Evolutionary conservation across 2,329 filamentous ascomycete species (phyloP).

Genomic region (Alternaria atra): DNA sequence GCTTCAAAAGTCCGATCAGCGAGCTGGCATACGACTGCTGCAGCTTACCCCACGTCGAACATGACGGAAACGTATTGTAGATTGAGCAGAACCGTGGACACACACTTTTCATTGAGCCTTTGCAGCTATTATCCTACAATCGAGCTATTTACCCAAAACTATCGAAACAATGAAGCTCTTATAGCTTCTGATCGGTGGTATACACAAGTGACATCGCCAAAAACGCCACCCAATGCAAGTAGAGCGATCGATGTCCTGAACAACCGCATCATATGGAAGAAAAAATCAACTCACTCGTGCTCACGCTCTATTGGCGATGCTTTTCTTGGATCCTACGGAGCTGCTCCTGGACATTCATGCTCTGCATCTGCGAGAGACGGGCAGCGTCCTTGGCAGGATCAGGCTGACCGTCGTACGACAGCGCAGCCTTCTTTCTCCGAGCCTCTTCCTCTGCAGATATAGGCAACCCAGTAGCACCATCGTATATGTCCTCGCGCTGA

Average conservation of each 20-base stretch:
- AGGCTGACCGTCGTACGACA: slow-evolving; percentile 70
- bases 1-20: slow-evolving; percentile 41
- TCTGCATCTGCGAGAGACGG: slow-evolving; percentile 62
- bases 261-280: background rate
- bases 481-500: slow-evolving; percentile 87
- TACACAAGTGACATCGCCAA: slow-evolving; percentile 6
- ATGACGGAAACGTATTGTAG: background rate
- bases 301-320: slow-evolving; percentile 33
- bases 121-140: background rate
- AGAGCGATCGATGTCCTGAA: slow-evolving; percentile 2
- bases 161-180: background rate
- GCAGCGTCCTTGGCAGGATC: slow-evolving; percentile 66
- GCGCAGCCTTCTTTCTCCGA: slow-evolving; percentile 78
- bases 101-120: background rate
- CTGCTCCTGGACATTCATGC: slow-evolving; percentile 81
- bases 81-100: background rate
- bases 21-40: slow-evolving; percentile 1
- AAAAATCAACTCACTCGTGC: slow-evolving; percentile 6
- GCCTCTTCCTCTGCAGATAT: slow-evolving; percentile 77
- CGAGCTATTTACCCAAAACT: background rate
- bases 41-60: background rate
- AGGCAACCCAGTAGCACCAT: slow-evolving; percentile 72
- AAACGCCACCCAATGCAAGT: slow-evolving; percentile 22
- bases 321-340: slow-evolving; percentile 74
- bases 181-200: background rate